These are phyloP conservation scores for Pelargonium australe DNA, from an alignment of 441 rosid species.

Conservation along the genomic window DNA sequence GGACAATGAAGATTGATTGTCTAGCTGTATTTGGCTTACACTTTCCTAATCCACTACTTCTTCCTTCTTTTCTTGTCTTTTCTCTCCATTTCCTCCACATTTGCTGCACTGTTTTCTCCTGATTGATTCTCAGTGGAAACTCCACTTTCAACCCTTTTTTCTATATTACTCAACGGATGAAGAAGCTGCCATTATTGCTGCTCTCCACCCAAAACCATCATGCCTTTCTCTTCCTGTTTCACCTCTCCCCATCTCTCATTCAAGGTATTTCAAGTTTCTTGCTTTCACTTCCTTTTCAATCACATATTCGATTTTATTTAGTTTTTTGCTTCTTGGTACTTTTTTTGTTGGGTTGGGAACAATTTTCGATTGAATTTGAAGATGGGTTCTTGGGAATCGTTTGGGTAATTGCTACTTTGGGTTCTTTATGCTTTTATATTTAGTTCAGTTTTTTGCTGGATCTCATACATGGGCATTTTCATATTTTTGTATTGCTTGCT, in stretches of 20 bases:
- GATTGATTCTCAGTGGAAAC: constrained; percentile 1
- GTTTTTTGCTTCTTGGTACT: constrained; percentile 13
- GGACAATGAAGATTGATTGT: constrained; percentile 5
- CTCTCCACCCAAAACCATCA: neutral
- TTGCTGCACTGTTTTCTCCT: neutral
- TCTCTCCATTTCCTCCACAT: neutral
- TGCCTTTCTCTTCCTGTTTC: neutral
- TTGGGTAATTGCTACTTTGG: neutral
- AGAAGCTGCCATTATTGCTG: neutral
- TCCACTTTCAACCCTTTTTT: neutral
- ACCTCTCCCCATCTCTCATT: constrained; percentile 1
- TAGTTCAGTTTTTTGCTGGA: constrained; percentile 12
- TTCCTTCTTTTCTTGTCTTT: neutral
- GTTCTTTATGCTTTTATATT: neutral
- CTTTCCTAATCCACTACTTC: neutral
- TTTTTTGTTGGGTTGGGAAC: neutral
- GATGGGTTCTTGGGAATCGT: neutral
- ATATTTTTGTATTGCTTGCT: constrained; percentile 4
- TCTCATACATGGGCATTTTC: neutral
- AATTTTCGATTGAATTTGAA: neutral
- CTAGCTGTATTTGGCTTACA: neutral
- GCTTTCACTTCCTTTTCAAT: neutral
- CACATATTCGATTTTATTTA: neutral
- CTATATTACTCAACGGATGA: neutral
- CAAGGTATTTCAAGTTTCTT: constrained; percentile 1